A percentile compares a stretch with the other conserved stretches of the same genome.
These are phyloP conservation scores for Tulasnella sp. DNA, from an alignment of 768 basidiomycete genomes.

Conservation along the genomic window DNA sequence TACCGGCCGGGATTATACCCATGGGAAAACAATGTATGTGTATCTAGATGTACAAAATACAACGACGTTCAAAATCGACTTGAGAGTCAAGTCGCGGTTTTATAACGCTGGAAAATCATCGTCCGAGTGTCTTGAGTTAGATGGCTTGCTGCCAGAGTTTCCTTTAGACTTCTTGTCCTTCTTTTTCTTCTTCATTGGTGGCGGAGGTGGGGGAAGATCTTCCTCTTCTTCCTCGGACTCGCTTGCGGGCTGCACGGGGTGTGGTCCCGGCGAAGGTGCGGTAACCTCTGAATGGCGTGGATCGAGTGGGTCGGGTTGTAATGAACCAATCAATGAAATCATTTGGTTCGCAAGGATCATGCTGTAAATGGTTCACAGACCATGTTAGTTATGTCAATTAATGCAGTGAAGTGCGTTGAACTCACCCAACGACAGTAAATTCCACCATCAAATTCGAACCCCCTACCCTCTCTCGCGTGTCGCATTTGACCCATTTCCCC, in stretches of 20 bases:
- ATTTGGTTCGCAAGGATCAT: conserved; percentile 90
- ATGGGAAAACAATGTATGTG: conserved; percentile 13
- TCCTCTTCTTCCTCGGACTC: conserved; percentile 40
- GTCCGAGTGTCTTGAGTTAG: background rate
- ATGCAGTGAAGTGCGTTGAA: conserved; percentile 29
- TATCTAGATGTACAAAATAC: conserved; percentile 16
- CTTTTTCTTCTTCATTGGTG: conserved; percentile 20
- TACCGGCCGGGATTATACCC: background rate
- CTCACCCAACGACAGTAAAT: conserved; percentile 89
- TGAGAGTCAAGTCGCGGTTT: background rate
- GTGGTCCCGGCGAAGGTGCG: conserved; percentile 33
- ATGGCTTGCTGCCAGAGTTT: background rate
- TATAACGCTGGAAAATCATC: background rate
- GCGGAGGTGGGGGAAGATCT: conserved; percentile 1
- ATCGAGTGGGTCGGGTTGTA: conserved; percentile 77
- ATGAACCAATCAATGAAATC: conserved; percentile 84
- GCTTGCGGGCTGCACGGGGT: conserved; percentile 30
- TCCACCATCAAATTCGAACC: conserved; percentile 66
- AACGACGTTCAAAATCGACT: background rate
- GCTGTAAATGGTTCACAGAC: conserved; percentile 48
- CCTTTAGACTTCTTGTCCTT: background rate
- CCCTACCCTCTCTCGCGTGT: conserved; percentile 71
- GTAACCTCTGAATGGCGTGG: conserved; percentile 55
- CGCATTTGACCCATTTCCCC: conserved; percentile 79
- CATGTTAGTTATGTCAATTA: background rate